Conservation (phyloP, 768 basidiomycete genomes). For the Pulveroboletus sp. region DNA sequence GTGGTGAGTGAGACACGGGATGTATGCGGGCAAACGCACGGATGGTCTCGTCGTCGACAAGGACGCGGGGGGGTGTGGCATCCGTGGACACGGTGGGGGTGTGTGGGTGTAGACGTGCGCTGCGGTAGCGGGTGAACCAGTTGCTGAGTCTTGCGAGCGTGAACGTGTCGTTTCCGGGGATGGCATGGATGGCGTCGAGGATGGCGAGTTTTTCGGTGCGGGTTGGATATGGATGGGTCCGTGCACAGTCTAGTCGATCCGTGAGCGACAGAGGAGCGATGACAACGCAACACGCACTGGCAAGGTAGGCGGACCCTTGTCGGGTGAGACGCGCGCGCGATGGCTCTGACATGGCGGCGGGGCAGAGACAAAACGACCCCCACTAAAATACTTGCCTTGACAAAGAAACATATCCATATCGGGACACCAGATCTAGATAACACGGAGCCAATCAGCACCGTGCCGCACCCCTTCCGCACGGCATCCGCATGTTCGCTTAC, state of each 20-base stretch:
- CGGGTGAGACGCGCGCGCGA: background rate
- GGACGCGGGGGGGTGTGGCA: background rate
- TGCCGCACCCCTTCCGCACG: too few species aligned
- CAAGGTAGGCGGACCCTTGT: conserved; percentile 3
- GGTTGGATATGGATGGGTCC: conserved; percentile 13
- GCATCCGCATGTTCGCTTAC: conserved; percentile 20
- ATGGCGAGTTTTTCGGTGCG: conserved; percentile 12
- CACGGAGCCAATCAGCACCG: conserved; percentile 4
- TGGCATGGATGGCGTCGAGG: conserved; percentile 10
- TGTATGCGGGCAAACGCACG: conserved; percentile 17
- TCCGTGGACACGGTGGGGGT: background rate
- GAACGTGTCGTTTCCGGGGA: conserved; percentile 21
- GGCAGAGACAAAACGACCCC: too few species aligned
- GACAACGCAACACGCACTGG: conserved; percentile 1
- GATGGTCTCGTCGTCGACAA: conserved; percentile 25
- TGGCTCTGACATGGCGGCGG: background rate
- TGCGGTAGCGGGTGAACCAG: conserved; percentile 27
- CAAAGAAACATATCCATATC: too few species aligned
- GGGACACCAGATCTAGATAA: conserved; percentile 7
- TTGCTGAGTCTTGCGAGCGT: conserved; percentile 14
- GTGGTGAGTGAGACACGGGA: conserved; percentile 4
- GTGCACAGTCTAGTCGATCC: conserved; percentile 17
- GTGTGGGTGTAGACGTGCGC: background rate
- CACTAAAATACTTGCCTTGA: too few species aligned
- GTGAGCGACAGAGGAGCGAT: too few species aligned